Conservation (phyloP, 768 basidiomycete genomes). For the Boletus patriciae region DNA sequence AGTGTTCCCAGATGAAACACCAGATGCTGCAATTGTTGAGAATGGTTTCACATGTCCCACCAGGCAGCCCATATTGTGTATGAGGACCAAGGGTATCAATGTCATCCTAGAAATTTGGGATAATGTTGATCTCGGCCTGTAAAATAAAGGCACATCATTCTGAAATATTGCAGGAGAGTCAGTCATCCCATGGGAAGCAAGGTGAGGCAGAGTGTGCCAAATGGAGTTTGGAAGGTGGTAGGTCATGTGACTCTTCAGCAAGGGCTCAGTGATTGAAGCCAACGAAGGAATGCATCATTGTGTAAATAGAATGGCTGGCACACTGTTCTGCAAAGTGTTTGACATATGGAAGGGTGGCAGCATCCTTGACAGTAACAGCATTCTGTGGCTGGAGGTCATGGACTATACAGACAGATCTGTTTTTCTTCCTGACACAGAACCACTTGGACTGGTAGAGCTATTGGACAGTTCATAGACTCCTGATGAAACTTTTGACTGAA, state of each 20-base stretch:
- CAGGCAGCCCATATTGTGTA: slow-evolving; percentile 31
- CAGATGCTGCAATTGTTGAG: slow-evolving; percentile 10
- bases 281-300: no score
- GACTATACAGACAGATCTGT: slow-evolving; percentile 20
- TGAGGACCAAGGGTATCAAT: slow-evolving; percentile 36
- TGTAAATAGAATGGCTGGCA: no score
- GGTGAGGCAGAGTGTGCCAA: slow-evolving; percentile 34
- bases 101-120: slow-evolving; percentile 44
- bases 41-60: slow-evolving; percentile 11
- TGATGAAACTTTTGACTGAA: slow-evolving; percentile 34
- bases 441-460: slow-evolving; percentile 40
- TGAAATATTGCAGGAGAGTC: slow-evolving; percentile 43
- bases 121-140: slow-evolving; percentile 37
- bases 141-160: slow-evolving; percentile 39
- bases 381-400: slow-evolving; percentile 30
- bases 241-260: no score
- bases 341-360: slow-evolving; percentile 9
- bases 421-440: slow-evolving; percentile 40
- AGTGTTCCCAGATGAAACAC: slow-evolving; percentile 30
- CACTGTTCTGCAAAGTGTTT: slow-evolving; percentile 14
- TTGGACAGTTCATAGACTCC: slow-evolving; percentile 44
- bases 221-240: slow-evolving; percentile 39
- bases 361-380: slow-evolving; percentile 7
- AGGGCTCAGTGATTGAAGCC: no score
- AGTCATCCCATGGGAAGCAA: slow-evolving; percentile 44